Percentiles rank a stretch among this genome's conserved stretches.
phyloP scores from a whole-genome alignment of 2,329 filamentous ascomycete genomes.

The Fusarium sarcochroum region DNA sequence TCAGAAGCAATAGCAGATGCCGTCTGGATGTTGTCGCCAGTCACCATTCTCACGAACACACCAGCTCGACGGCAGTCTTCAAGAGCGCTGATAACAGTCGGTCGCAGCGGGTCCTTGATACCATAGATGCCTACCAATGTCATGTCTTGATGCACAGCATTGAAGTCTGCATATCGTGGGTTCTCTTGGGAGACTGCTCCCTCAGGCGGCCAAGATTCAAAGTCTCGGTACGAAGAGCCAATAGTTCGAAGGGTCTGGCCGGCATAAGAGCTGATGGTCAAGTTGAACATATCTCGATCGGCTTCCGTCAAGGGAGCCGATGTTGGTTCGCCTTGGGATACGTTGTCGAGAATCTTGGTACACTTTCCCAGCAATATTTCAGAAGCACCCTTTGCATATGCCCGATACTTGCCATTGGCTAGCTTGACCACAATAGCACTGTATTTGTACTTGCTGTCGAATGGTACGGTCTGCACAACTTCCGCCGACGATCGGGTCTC shows the following conservation, averaged over 20 bases:
- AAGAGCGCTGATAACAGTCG: conserved; percentile 74
- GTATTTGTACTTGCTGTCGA: conserved; percentile 68
- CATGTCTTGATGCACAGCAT: conserved; percentile 61
- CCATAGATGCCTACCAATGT: conserved; percentile 68
- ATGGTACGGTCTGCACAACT: conserved; percentile 66
- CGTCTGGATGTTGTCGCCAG: conserved; percentile 63
- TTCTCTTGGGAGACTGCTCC: conserved; percentile 73
- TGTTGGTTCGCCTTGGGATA: conserved; percentile 70
- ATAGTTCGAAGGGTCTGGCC: conserved; percentile 80
- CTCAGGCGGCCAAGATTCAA: conserved; percentile 77
- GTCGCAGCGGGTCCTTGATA: conserved; percentile 76
- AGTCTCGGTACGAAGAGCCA: conserved; percentile 79
- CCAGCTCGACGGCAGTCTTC: conserved; percentile 74
- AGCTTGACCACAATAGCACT: conserved; percentile 69
- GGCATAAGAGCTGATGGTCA: conserved; percentile 72
- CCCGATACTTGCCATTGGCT: conserved; percentile 59
- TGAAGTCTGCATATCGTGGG: conserved; percentile 66
- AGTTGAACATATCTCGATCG: conserved; percentile 67
- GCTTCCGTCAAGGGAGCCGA: conserved; percentile 60
- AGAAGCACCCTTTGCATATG: conserved; percentile 69
- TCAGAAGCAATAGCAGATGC: conserved; percentile 62
- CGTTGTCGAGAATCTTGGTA: conserved; percentile 61
- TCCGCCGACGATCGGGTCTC: conserved; percentile 62
- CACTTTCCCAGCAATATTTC: conserved; percentile 67
- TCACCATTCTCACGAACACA: conserved; percentile 76